Base-by-base conservation (phyloP, 306 rosid genomes). In the Corylus heterophylla region DNA sequence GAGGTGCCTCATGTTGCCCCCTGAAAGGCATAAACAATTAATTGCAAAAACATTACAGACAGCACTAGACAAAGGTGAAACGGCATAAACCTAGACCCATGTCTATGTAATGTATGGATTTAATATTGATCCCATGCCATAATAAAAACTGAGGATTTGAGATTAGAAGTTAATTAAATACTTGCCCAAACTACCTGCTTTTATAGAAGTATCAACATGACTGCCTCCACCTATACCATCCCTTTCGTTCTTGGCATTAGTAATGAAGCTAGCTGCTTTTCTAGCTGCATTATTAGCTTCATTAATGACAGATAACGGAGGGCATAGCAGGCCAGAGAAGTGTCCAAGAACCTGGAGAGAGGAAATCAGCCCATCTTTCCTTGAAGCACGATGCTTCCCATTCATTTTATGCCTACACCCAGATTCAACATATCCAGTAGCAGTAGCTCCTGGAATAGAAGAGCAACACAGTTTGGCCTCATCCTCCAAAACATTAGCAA, bases 1-100 rank as follows among this genome's bases (percentile, higher is more conserved):
- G 44, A 92, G 97, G 86, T 92, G 97, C 82, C 91, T 80, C 93
- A 92, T 86, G 89, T 87, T 84, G 66, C 92, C 97, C 16, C 86
- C 97, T 90, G 87, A 86, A 76, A 82, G 83, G 84, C 47, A 66
- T 22, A 58, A 4, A 71, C 68, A 77, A 49, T 59, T 47, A 74
- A 80, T 54, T 79, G 67, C 79, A 56, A 44, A 80, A 83, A 54
- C 72, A 74, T 80, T 75, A 62, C 61, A 20, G 45, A 86, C 37
- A 74, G 70, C 54, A 47, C 71, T 61, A 3, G 44, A 68, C 25
- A 67, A 67, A 61, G 56, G 69, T 35, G 69, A 62, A 51, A 3
- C 73, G 18, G 27, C 75, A 80, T 64, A n/a, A 69, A 47, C 37
- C 44, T 72, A 35, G 67, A 79, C 76, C 73, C 64, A 61, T 51